These are phyloP conservation scores for Alternaria sp. DNA, from an alignment of 2,329 filamentous ascomycete species.

Conservation along the genomic window DNA sequence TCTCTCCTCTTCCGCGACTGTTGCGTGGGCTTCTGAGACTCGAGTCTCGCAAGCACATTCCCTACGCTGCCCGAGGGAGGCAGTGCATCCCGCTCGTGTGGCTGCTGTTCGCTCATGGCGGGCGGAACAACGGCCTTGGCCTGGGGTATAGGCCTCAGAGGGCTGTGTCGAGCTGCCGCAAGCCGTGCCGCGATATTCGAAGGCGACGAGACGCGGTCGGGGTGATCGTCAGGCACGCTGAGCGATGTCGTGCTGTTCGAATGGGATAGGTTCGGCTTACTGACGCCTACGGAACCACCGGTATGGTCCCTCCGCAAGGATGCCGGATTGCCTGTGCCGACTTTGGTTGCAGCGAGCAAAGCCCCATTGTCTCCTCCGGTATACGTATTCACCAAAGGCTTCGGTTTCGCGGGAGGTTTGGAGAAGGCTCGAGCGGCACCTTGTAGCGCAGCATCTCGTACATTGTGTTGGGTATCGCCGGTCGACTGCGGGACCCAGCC, in stretches of 20 bases:
- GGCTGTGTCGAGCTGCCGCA: slow-evolving; percentile 67
- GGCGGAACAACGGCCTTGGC: slow-evolving; percentile 17
- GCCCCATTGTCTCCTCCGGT: slow-evolving; percentile 52
- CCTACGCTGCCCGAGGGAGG: slow-evolving; percentile 45
- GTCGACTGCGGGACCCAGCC: slow-evolving; percentile 37
- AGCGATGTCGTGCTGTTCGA: slow-evolving; percentile 41
- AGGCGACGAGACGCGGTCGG: slow-evolving; percentile 56
- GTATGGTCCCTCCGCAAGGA: slow-evolving; percentile 40
- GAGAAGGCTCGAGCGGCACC: slow-evolving; percentile 59
- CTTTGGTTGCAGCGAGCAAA: slow-evolving; percentile 54
- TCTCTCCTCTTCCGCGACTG: slow-evolving; percentile 22
- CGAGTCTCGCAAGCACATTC: slow-evolving; percentile 39
- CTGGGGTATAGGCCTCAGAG: slow-evolving; percentile 41
- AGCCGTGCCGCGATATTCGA: slow-evolving; percentile 68
- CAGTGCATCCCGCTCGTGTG: slow-evolving; percentile 37
- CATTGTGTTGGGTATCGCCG: slow-evolving; percentile 46
- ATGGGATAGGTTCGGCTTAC: slow-evolving; percentile 34
- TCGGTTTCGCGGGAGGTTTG: slow-evolving; percentile 52
- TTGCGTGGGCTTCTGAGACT: slow-evolving; percentile 26
- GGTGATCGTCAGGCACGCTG: slow-evolving; percentile 35
- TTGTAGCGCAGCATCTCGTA: slow-evolving; percentile 55
- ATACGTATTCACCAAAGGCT: slow-evolving; percentile 49
- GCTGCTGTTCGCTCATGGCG: slow-evolving; percentile 29
- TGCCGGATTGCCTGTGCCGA: slow-evolving; percentile 37
- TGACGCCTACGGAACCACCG: slow-evolving; percentile 36